These are phyloP conservation scores for Pyrrhoderma noxium DNA, from an alignment of 1,284 basidiomycete genomes.

Conservation along the genomic window DNA sequence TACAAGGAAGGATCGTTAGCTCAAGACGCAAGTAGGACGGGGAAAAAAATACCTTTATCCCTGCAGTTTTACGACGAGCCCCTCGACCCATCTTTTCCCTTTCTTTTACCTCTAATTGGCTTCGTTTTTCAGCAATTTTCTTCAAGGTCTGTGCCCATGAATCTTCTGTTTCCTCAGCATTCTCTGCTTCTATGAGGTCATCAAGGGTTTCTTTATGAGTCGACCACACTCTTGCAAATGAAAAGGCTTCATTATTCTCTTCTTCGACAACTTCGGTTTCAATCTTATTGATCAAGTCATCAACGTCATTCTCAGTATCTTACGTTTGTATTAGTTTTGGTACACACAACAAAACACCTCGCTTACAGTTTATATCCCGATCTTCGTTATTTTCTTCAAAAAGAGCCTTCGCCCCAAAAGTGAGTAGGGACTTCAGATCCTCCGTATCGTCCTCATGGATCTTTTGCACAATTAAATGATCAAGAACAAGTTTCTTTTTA, in stretches of 20 bases:
- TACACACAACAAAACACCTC: conserved; percentile 6
- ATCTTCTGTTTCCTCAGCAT: conserved; percentile 47
- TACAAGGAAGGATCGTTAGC: background rate
- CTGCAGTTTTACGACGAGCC: conserved; percentile 60
- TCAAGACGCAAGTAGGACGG: background rate
- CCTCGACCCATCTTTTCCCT: conserved; percentile 61
- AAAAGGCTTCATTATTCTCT: conserved; percentile 49
- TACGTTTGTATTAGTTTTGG: too few relatives aligned
- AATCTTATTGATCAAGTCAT: conserved; percentile 77
- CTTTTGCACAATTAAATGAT: conserved; percentile 90
- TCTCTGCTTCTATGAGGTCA: conserved; percentile 49
- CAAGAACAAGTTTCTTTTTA: conserved; percentile 86
- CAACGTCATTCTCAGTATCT: conserved; percentile 72
- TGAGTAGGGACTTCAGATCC: conserved; percentile 74
- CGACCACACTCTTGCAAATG: conserved; percentile 86
- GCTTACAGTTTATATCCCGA: conserved; percentile 66
- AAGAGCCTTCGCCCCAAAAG: conserved; percentile 75
- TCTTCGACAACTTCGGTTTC: conserved; percentile 62
- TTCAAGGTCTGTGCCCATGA: conserved; percentile 73
- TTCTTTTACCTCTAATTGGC: conserved; percentile 34
- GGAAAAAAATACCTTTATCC: conserved; percentile 25
- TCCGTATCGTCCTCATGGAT: conserved; percentile 75
- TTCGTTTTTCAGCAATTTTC: conserved; percentile 47
- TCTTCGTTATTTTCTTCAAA: conserved; percentile 48
- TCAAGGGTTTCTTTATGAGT: conserved; percentile 63